Evolutionary conservation across 2,329 filamentous ascomycete species (phyloP), one percentile per base, ranked within the genome.

Genomic region (Fragosphaeria purpurea): DNA sequence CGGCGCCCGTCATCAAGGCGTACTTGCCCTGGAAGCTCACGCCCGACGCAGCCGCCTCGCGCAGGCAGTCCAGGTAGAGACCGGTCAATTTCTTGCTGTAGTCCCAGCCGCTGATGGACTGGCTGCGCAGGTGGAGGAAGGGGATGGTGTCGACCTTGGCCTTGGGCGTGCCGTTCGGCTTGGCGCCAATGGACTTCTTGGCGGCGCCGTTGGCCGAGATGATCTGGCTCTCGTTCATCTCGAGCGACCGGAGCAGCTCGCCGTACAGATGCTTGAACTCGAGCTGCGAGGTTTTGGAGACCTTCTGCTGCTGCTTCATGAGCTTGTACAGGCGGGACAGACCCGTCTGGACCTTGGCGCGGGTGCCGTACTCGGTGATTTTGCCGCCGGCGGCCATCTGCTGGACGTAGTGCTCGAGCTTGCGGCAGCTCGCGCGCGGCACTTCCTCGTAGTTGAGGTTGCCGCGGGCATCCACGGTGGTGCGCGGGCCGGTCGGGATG

Each of bases 11-110:
- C 90, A 98, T 98, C 58, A 98, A 80, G 45, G 86, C 91, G 63
- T 97, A 88, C 76, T 96, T 97, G 71, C 86, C 88, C 65, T 89
- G 80, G 75, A 95, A 98, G 44, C 83, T 93, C 53, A 98, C 83
- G 67, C 93, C 93, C 50, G 81, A 76, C 62, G 83, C 86, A 57
- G 93, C 93, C 57, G 90, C 89, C 56, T 90, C 80, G 71, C 95
- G 90, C 35, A 98, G 72, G 55, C 88, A 89, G 65, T 96, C 88
- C 37, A 98, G 80, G 66, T 98, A 98, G 59, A 90, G 70, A 51
- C 88, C 86, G 31, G 93, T 97, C 52, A 98, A 80, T 74, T 94
- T 96, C 79, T 97, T 98, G 81, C 88, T 97, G 75, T 97, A 98
- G 64, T 97, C 90, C 93, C 93, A 98, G 55, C 91, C 91, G 62